Base-by-base conservation (phyloP, 176 grass and related monocot genomes). In the Carex cristatella region DNA sequence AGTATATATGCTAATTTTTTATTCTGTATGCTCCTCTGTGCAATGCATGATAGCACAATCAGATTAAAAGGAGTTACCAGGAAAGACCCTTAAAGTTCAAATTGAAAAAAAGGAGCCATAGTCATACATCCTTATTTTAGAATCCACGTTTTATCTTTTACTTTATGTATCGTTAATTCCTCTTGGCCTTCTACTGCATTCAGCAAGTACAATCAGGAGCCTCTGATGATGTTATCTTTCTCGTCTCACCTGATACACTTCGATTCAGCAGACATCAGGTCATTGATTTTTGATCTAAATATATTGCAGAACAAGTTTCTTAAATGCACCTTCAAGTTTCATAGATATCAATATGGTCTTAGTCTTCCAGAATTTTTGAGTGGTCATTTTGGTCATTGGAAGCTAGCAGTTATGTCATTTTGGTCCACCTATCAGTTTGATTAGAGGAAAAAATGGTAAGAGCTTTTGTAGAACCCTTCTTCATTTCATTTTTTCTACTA, bases 171-270 rank as follows among this genome's bases (percentile, higher is more conserved):
- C 4, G 10, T 77, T 54, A 77, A 77, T 56, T 32, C 19, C 23
- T 54, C 46, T 90, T 82, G 10, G 5, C 75, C 57, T 30, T 79
- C n/a, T 32, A 59, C 82, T 80, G 42, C 48, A 40, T 91, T 81
- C 86, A 97, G 92, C 86, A 92, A 85, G 86, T 94, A n/a, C 88
- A 80, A 79, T 80, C 69, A 62, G 94, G 89, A 57, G 86, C 80
- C 31, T 87, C 86, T 70, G 80, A 94, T 88, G 84, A 85, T 69
- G 83, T 92, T 67, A 89, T 92, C 61, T 91, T 97, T 90, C 63
- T 92, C 28, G 84, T 94, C 23, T 92, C 94, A 37, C 92, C 92
- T 90, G 94, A 97, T 61, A 86, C 78, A 51, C 55, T 97, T 90
- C 60, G 86, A 23, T 97, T 92, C 75, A 84, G 77, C 79, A 85